Percentiles rank a stretch among this genome's conserved stretches.
Conservation (phyloP, 108 stramenopile species). For the Poteriospumella lacustris region DNA sequence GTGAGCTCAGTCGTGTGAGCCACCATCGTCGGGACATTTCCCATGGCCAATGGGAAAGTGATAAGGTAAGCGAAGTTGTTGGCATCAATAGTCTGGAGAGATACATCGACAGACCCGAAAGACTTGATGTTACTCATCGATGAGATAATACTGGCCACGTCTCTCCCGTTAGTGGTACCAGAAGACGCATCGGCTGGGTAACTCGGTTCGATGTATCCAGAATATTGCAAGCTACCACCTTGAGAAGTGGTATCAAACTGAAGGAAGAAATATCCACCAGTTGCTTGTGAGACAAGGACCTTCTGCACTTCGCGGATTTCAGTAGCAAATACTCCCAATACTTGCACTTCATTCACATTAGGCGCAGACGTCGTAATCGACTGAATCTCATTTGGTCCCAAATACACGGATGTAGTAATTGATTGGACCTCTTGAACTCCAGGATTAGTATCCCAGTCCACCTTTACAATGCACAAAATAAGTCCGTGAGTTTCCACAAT, state of each 20-base stretch:
- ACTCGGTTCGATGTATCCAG: constrained; percentile 59
- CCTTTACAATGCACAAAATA: constrained; percentile 31
- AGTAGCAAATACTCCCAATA: constrained; percentile 50
- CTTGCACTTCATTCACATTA: constrained; percentile 67
- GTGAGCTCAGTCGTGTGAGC: constrained; percentile 52
- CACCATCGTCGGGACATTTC: constrained; percentile 64
- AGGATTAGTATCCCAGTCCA: constrained; percentile 75
- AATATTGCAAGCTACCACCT: constrained; percentile 58
- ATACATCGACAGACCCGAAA: neutral
- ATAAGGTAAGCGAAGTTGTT: constrained; percentile 59
- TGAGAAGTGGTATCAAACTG: constrained; percentile 49
- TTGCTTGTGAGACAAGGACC: constrained; percentile 40
- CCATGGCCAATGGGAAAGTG: constrained; percentile 62
- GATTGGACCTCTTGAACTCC: constrained; percentile 66
- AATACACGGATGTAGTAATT: constrained; percentile 59
- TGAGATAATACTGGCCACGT: constrained; percentile 56
- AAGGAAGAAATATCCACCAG: constrained; percentile 54
- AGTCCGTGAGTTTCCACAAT: constrained; percentile 1
- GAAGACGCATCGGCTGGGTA: constrained; percentile 46
- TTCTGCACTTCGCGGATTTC: constrained; percentile 61
- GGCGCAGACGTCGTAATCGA: constrained; percentile 54
- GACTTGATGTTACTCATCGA: constrained; percentile 55
- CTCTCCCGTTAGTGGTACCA: neutral
- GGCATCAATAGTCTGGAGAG: constrained; percentile 2
- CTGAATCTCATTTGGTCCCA: constrained; percentile 74